These are phyloP conservation scores for Trichoderma erinaceum DNA, from an alignment of 495 filamentous ascomycete genomes.

Conservation along the genomic window DNA sequence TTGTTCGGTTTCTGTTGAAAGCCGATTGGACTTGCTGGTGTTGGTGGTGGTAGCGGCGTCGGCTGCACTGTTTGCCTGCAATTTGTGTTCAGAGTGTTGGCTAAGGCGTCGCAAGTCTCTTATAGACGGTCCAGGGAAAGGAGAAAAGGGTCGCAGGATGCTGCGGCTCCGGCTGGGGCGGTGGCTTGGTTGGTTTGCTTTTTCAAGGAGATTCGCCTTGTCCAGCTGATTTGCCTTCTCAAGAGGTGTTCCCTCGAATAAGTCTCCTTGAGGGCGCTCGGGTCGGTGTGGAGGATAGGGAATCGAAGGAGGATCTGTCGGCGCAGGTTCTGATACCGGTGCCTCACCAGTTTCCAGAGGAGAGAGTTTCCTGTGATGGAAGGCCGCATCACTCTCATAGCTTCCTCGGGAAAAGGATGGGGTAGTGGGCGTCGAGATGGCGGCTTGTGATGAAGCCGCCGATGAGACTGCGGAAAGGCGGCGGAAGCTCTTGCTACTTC, in stretches of 20 bases:
- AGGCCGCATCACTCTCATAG: slow-evolving; percentile 5
- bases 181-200: background rate
- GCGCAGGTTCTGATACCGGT: background rate
- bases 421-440: background rate
- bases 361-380: slow-evolving; percentile 6
- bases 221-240: background rate
- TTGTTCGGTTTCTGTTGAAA: background rate
- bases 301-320: slow-evolving; percentile 3
- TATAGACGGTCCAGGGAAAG: background rate
- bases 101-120: background rate
- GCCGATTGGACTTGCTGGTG: background rate
- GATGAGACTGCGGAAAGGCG: slow-evolving; percentile 8
- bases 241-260: background rate
- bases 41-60: background rate
- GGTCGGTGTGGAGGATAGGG: slow-evolving; percentile 4
- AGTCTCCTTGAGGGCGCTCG: background rate
- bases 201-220: background rate
- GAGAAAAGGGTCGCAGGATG: background rate
- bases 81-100: slow-evolving; percentile 3
- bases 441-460: background rate
- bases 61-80: background rate
- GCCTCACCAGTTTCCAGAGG: background rate
- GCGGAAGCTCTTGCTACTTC: background rate
- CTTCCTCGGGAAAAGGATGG: slow-evolving; percentile 3
- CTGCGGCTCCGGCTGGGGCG: slow-evolving; percentile 7